Conservation (phyloP, 2,329 filamentous ascomycete genomes). For the Alternaria ventricosa region DNA sequence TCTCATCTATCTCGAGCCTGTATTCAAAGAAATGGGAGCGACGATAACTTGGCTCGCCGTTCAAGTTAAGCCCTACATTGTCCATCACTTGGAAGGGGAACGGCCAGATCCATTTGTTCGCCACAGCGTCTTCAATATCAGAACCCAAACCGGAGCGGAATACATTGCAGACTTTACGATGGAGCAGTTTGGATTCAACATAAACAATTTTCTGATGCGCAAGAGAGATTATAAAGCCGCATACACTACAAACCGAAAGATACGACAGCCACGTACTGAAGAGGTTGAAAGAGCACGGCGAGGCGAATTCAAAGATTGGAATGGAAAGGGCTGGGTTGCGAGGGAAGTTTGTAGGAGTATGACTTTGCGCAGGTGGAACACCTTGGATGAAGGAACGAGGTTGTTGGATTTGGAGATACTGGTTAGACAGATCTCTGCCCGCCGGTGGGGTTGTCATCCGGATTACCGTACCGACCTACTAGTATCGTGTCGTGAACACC, state of each 20-base stretch:
- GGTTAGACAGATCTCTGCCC: neutral
- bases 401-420: neutral
- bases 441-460: neutral
- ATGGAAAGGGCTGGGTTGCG: neutral
- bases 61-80: neutral
- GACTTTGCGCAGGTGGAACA: no score
- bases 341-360: neutral
- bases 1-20: neutral
- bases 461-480: neutral
- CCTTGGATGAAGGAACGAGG: neutral
- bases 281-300: neutral
- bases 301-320: neutral
- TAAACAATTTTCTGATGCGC: constrained; percentile 1
- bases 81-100: neutral
- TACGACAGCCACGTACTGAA: neutral
- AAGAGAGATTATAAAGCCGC: neutral
- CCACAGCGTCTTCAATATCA: constrained; percentile 10
- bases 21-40: neutral
- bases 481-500: neutral
- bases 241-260: neutral
- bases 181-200: constrained; percentile 5
- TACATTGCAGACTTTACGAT: constrained; percentile 14
- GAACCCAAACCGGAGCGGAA: neutral
- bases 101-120: neutral
- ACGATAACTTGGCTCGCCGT: constrained; percentile 1